phyloP scores from a whole-genome alignment of 2,329 filamentous ascomycete species.

The Decorospora gaudefroyi region DNA sequence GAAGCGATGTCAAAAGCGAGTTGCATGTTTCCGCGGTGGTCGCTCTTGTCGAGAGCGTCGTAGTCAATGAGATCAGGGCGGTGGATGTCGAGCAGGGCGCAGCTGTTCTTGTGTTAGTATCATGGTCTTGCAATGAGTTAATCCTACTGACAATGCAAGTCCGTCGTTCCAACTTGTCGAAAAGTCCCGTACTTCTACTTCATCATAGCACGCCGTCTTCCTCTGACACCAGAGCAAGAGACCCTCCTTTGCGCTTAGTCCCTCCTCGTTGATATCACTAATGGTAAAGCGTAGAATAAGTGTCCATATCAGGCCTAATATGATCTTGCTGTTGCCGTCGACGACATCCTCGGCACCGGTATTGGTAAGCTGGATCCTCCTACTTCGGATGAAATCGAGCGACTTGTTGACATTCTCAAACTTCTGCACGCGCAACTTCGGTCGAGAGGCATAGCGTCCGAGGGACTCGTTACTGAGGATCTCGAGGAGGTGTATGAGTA shows the following conservation, averaged over 20 bases:
- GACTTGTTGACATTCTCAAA: slow-evolving; percentile 99
- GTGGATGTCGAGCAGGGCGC: slow-evolving; percentile 94
- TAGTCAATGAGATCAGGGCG: slow-evolving; percentile 96
- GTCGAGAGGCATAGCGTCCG: slow-evolving; percentile 93
- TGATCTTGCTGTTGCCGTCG: slow-evolving; percentile 96
- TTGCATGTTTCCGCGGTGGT: slow-evolving; percentile 97
- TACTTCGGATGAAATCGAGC: slow-evolving; percentile 86
- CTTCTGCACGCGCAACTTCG: slow-evolving; percentile 91
- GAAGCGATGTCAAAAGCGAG: slow-evolving; percentile 94
- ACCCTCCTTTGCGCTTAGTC: slow-evolving; percentile 96
- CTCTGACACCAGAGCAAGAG: slow-evolving; percentile 95
- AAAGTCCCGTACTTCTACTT: slow-evolving; percentile 94
- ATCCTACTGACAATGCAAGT: slow-evolving; percentile 69
- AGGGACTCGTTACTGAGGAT: slow-evolving; percentile 93
- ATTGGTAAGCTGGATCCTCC: slow-evolving; percentile 96
- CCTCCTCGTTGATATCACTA: slow-evolving; percentile 97
- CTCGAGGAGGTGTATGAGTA: slow-evolving; percentile 95
- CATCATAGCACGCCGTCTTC: slow-evolving; percentile 98
- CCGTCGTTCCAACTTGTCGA: slow-evolving; percentile 97
- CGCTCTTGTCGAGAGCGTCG: slow-evolving; percentile 88
- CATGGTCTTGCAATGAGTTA: too few relatives aligned
- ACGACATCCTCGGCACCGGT: slow-evolving; percentile 98
- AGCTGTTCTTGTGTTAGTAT: slow-evolving; percentile 52
- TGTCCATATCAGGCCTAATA: slow-evolving; percentile 96
- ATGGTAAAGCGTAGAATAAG: slow-evolving; percentile 98